Evolutionary conservation across 768 basidiomycete genomes (phyloP), one percentile per base, ranked within the genome.

Genomic region (Phallus indusiatus): DNA sequence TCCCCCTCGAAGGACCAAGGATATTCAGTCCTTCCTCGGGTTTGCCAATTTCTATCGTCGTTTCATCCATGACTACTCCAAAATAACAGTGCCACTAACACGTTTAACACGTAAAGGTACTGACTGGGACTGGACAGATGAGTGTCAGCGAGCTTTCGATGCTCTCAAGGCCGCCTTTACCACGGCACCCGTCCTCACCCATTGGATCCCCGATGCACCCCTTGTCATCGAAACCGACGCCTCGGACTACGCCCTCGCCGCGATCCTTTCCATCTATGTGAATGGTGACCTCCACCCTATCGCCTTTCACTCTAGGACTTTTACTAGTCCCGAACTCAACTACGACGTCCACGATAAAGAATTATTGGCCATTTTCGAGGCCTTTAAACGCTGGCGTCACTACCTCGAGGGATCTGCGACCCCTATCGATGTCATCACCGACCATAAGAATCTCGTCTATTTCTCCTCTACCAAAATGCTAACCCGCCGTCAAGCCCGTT

Each of bases 1-100:
- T 7, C 46, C 54, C 46, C 68, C 68, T 17, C 20, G 37, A 8
- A 64, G 62, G 20, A 61, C 70, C 36, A 64, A 59, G 60, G 67
- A 77, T 14, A 73, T 78, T 18, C 71, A 80, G 59, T 74, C 83
- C 60, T 76, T 77, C 62, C 60, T 71, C 1, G 67, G 70, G 2
- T 72, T 74, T 37, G 60, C 66, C 17, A 71, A 70, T 47, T 73
- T 72, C 65, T 72, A 72, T 52, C 55, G 65, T 1, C 55, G 65
- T 1, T 75, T 74, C 58, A 70, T 74, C 22, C 47, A 55, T 12
- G 51, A 66, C 24, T 78, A 69, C 64, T 72, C 74, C 3, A 11
- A 65, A 12, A 73, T 74, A 28, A 67, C 69, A 5, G 56, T 67
- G 14, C 70, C 72, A 4, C 57, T 76, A 1, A 70, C 59, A 16